Evolutionary conservation across 352 stramenopile species (phyloP), one percentile per base, ranked within the genome.

Genomic region (Elongisporangium prolatum): DNA sequence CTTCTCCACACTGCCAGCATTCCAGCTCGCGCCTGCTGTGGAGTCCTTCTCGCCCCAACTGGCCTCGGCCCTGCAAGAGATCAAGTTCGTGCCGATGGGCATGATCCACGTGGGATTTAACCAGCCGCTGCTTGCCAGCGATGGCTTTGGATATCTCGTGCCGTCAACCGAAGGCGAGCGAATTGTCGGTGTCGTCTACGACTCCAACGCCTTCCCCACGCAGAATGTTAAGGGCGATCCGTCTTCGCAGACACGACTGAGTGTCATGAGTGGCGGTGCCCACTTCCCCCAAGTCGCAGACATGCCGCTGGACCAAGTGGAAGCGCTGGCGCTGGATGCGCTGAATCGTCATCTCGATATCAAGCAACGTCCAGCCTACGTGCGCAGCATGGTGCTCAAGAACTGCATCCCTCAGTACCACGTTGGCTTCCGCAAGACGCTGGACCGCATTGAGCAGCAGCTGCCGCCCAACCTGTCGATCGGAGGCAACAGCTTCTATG

Each of bases 111-210:
- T 95, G 11, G 84, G 78, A 14, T 96, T 81, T 64, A 64, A 90
- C 37, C 62, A 72, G 0, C 60, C 73, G 17, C 68, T 91, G 61
- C 67, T 95, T 24, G 44, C 65, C 53, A 83, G 61, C 10, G 72
- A 84, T n/a, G 88, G 88, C 38, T 96, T 96, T 57, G 88, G 88
- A 17, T 93, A 96, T 52, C 75, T 96, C 48, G 74, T 96, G 17
- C 88, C 88, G 4, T 83, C 71, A 14, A 74, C 66, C 17, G 83
- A 95, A 60, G 75, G 75, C 28, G 69, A 95, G 57, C 74, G 76
- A 21, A 71, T 95, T 21, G 74, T 95, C 11, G 88, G 86, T 7
- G 82, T 91, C 51, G 84, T 96, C 18, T 96, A 89, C 64, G 88
- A 96, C 77, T 95, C 84, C 49, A 91, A 92, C 58, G 86, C 86